Base-by-base conservation (phyloP, 2,329 filamentous ascomycete genomes). In the Calonectria hongkongensis region DNA sequence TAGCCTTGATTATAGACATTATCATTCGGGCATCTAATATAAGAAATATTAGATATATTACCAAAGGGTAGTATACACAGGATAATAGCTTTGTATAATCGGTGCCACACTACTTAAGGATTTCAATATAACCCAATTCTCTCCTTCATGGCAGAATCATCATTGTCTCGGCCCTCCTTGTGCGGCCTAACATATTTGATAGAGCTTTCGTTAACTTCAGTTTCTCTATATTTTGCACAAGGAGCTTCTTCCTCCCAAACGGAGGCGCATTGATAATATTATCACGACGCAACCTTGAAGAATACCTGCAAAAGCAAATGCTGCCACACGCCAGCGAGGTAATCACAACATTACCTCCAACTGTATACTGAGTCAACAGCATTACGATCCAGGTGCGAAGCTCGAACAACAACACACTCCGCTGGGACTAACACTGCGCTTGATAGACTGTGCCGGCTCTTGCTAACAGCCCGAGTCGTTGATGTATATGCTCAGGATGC, bases 131-230 rank as follows among this genome's bases (percentile, higher is more conserved):
- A n/a, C n/a, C n/a, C n/a, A n/a, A 96, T 84, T 66, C 93, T 92
- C 75, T 93, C 90, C 74, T 95, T 91, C 9, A 90, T 87, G 30
- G 89, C 88, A 2, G 91, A 87, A 9, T 92, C 88, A 50, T 95
- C 93, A 9, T 92, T 88, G 51, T 95, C 93, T 72, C 90, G 90
- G 67, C 87, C 90, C 73, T 92, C 90, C 78, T 93, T 92, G 85
- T 93, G 96, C 43, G 95, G 92, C 76, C 97, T 93, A n/a, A 98
- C 88, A 81, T 98, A 98, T 76, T 94, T 95, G 70, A 93, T 86
- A 2, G 96, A 96, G 74, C 92, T 93, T 71, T 95, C 92, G 81
- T 98, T 97, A 15, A 98, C 45, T 78, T 16, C 43, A 65, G n/a
- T 41, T 75, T 1, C 48, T 74, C 16, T 72, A 69, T 0, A 16